Evolutionary conservation across 106 monocot genomes (phyloP).

Genomic region (Xerophyta viscosa): DNA sequence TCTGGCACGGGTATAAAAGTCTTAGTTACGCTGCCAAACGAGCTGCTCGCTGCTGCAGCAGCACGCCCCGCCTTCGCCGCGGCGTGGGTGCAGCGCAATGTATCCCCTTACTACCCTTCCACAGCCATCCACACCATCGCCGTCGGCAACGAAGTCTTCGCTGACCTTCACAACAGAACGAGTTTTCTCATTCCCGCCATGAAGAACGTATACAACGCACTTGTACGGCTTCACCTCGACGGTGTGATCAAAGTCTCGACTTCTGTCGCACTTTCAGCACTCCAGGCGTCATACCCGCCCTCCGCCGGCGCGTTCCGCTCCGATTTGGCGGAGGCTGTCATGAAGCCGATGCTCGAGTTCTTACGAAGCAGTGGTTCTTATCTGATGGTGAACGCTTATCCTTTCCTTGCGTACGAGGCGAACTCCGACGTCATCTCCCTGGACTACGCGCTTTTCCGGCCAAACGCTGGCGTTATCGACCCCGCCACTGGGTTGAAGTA

Average conservation of each 20-base stretch:
- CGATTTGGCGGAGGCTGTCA: conserved; percentile 50
- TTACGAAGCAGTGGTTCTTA: conserved; percentile 42
- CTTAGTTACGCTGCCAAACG: conserved; percentile 56
- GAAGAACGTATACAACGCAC: conserved; percentile 58
- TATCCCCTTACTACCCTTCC: conserved; percentile 43
- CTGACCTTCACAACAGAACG: conserved; percentile 45
- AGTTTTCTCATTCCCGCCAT: conserved; percentile 61
- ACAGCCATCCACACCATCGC: conserved; percentile 56
- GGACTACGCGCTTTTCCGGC: conserved; percentile 88
- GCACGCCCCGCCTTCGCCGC: conserved; percentile 28
- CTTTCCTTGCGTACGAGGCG: conserved; percentile 84
- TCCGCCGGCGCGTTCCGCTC: conserved; percentile 61
- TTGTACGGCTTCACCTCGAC: conserved; percentile 35
- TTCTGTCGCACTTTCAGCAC: conserved; percentile 73
- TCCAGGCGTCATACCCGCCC: conserved; percentile 68
- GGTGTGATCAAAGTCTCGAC: conserved; percentile 57
- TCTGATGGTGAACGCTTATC: conserved; percentile 89
- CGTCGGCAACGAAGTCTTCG: conserved; percentile 86
- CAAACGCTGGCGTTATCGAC: conserved; percentile 59
- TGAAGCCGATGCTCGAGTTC: conserved; percentile 77
- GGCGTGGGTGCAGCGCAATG: conserved; percentile 45
- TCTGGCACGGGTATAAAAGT: conserved; percentile 34
- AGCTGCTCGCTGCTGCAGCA: conserved; percentile 33
- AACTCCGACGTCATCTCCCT: conserved; percentile 67
- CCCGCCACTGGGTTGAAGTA: conserved; percentile 44